These are phyloP conservation scores for Cynanchum wilfordii DNA, from an alignment of 257 asterid species.

Conservation along the genomic window DNA sequence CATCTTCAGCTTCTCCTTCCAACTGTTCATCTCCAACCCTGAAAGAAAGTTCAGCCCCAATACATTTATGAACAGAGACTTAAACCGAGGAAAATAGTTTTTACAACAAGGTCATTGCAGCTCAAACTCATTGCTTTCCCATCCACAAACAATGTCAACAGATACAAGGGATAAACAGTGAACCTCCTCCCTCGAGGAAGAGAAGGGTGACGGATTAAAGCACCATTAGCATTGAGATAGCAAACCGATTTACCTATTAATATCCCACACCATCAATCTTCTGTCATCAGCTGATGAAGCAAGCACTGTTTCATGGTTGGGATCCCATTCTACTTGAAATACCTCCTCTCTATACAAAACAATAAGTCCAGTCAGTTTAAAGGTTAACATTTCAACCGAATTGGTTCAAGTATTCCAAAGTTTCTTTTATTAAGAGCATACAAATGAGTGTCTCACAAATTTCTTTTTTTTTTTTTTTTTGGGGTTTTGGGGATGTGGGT, in stretches of 20 bases:
- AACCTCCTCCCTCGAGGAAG: too few species aligned
- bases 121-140: neutral
- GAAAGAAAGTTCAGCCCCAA: conserved; percentile 13
- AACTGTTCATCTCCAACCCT: conserved; percentile 95
- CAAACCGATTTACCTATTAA: conserved; percentile 53
- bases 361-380: conserved; percentile 2
- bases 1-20: conserved; percentile 99
- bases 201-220: neutral
- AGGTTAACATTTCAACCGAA: neutral
- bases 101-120: neutral
- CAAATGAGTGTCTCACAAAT: neutral
- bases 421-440: neutral
- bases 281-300: conserved; percentile 94
- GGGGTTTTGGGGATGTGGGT: too few species aligned
- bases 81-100: neutral
- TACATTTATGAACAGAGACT: neutral
- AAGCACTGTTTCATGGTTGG: conserved; percentile 86
- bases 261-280: conserved; percentile 96
- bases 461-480: too few species aligned
- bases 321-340: conserved; percentile 99
- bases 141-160: neutral
- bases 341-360: conserved; percentile 68
- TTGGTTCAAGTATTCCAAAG: neutral
- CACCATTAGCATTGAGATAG: neutral
- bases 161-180: neutral